Percentiles rank a stretch among this genome's conserved stretches.
phyloP scores from a whole-genome alignment of 306 rosid genomes.

The Medicago lupulina region DNA sequence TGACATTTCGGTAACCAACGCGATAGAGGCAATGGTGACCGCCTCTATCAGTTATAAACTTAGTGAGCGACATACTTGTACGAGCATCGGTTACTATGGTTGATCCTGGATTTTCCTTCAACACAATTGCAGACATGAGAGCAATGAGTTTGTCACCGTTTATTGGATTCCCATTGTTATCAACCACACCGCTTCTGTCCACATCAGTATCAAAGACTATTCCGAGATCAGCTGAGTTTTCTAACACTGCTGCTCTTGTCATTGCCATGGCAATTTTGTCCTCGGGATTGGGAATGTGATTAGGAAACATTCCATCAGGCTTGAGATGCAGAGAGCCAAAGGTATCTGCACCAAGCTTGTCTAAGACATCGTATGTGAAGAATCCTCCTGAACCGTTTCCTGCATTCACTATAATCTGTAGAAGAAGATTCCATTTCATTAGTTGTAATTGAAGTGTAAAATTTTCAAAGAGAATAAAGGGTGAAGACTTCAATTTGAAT shows the following conservation, averaged over 20 bases:
- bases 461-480: no score
- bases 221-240: constrained; percentile 77
- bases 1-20: constrained; percentile 85
- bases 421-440: constrained; percentile 12
- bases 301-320: constrained; percentile 94
- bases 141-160: constrained; percentile 90
- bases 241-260: constrained; percentile 73
- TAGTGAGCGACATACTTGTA: constrained; percentile 75
- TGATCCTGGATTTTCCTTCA: constrained; percentile 77
- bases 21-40: constrained; percentile 87
- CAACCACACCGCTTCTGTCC: constrained; percentile 86
- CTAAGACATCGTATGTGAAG: constrained; percentile 89
- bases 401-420: constrained; percentile 88
- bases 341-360: constrained; percentile 91
- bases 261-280: constrained; percentile 85
- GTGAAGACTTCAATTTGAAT: no score
- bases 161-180: constrained; percentile 70
- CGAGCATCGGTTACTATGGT: constrained; percentile 87
- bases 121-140: constrained; percentile 76
- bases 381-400: constrained; percentile 97
- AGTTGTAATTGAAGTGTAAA: not conserved
- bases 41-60: constrained; percentile 66
- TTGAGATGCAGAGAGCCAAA: constrained; percentile 87
- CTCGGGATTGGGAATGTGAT: constrained; percentile 92
- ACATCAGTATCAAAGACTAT: constrained; percentile 91